Conservation (phyloP, 2,329 filamentous ascomycete species). For the Aspergillus transmontanensis region DNA sequence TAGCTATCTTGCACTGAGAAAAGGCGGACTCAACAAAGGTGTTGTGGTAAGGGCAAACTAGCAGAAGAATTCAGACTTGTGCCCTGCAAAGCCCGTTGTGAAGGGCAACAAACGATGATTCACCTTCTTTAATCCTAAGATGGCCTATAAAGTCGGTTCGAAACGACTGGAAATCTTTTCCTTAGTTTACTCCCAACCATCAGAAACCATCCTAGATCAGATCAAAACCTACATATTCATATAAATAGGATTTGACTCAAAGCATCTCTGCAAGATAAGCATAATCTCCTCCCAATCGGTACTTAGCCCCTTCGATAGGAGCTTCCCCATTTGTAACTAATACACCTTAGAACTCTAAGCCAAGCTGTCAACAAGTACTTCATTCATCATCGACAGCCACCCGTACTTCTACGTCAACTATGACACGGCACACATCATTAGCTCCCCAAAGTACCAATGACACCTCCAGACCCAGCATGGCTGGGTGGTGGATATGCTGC, state of each 20-base stretch:
- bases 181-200: neutral
- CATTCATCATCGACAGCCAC: neutral
- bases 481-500: constrained; percentile 29
- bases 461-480: constrained; percentile 7
- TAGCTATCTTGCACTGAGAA: neutral
- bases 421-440: neutral
- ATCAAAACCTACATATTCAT: neutral
- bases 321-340: neutral
- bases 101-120: neutral
- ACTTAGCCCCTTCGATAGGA: neutral
- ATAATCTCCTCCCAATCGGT: neutral
- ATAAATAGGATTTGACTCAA: neutral
- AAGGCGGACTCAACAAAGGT: neutral
- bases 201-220: neutral
- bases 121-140: neutral
- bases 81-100: neutral
- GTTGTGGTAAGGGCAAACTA: neutral
- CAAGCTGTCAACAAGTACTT: neutral
- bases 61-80: neutral
- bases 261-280: neutral
- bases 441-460: neutral
- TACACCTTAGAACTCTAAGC: neutral
- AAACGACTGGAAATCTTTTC: neutral
- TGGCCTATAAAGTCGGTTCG: neutral
- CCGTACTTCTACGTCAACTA: neutral